Base-by-base conservation (phyloP, 2,329 filamentous ascomycete species). In the Scytalidium sp. region DNA sequence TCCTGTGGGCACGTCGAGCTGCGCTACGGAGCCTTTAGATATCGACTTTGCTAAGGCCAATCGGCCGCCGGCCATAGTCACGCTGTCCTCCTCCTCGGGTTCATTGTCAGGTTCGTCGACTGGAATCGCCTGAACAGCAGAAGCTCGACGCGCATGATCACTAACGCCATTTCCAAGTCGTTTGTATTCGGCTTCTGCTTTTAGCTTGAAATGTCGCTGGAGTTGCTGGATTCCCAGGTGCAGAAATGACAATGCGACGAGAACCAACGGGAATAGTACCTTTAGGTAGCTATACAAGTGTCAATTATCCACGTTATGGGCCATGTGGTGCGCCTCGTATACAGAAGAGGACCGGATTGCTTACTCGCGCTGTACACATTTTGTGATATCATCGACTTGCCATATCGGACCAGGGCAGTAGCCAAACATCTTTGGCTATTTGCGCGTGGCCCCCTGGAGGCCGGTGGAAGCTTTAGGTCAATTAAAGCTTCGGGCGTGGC, bases 1-100 rank as follows among this genome's bases (percentile, higher is more conserved):
- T 41, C 81, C 90, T 8, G 80, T 76, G 2, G 94, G 94, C 41
- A 80, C 85, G 68, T 94, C 85, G 51, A 92, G 75, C 52, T 89
- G 83, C 43, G 92, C 80, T 45, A 85, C 72, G 20, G 82, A 85
- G 42, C 79, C 81, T 57, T 72, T 75, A n/a, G 80, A 84, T 2
- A 75, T 78, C 2, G 81, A 83, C 63, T 84, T 83, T 47, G 74
- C 75, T 32, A 86, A 70, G 19, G 76, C 73, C 39, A 85, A 68
- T 32, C 77, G 79, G 45, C 82, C 81, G 41, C 77, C 79, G 56
- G 67, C 67, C 58, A 85, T 81, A 55, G 79, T 75, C 53, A 83
- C 70, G 10, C 69, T 74, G 45, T 76, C 74, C 49, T 85, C 73
- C 46, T 71, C 78, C 46, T 86, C 84, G 53, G 85, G 83, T 43